A percentile compares a stretch with the other conserved stretches of the same genome.
phyloP scores from a whole-genome alignment of 257 asterid genomes.

The Nicotiana undulata region DNA sequence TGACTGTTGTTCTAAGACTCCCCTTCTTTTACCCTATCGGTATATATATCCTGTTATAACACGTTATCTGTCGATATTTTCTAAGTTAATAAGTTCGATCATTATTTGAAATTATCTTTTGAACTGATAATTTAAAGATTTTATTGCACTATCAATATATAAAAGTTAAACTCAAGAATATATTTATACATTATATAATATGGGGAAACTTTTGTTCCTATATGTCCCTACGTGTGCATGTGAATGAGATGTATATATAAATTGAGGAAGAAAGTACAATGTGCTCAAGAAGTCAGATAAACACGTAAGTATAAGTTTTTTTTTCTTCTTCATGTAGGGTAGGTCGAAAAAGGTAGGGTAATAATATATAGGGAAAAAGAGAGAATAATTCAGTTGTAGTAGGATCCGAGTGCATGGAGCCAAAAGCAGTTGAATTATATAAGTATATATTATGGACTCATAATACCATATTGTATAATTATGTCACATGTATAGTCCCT shows the following conservation, averaged over 20 bases:
- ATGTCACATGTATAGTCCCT: conserved; percentile 10
- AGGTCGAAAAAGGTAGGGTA: background rate
- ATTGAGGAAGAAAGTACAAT: background rate
- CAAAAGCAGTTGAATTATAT: conserved; percentile 53
- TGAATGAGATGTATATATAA: background rate
- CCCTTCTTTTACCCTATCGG: no score
- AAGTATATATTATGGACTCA: conserved; percentile 6
- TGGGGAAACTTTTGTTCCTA: background rate
- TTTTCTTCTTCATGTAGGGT: background rate
- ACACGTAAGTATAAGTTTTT: background rate
- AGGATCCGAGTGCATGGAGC: conserved; percentile 60
- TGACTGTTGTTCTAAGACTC: no score
- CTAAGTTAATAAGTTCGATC: background rate
- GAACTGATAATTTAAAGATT: background rate
- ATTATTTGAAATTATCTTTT: background rate
- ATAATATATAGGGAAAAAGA: conserved; percentile 16
- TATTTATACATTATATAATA: background rate
- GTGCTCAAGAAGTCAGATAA: background rate
- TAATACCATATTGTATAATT: conserved; percentile 19
- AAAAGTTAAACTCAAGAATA: background rate
- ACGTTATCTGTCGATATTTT: background rate
- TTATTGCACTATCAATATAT: background rate
- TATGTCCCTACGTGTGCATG: conserved; percentile 6
- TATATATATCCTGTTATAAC: background rate
- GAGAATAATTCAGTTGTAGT: conserved; percentile 50